Evolutionary conservation across 2,329 filamentous ascomycete species (phyloP).

Genomic region (Pezicula carpinea): DNA sequence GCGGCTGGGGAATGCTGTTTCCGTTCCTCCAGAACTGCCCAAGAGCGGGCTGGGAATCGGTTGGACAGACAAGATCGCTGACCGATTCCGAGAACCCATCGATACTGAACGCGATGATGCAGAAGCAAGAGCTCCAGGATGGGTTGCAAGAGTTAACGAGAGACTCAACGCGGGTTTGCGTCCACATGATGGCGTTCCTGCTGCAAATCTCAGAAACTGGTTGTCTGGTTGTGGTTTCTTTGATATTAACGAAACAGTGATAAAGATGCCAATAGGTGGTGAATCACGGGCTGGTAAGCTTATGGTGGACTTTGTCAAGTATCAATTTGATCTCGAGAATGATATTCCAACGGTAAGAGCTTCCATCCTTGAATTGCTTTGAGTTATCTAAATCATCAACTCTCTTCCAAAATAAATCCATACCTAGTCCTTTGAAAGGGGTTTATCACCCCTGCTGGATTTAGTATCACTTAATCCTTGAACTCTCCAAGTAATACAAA

Average conservation of each 20-base stretch:
- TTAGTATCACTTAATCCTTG: too few relatives aligned
- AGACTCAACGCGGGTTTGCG: constrained; percentile 20
- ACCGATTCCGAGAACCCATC: constrained; percentile 19
- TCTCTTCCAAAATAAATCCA: too few relatives aligned
- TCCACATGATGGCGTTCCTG: constrained; percentile 23
- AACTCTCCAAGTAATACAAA: too few relatives aligned
- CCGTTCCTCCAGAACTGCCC: constrained; percentile 3
- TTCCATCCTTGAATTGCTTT: neutral
- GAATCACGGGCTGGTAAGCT: constrained; percentile 14
- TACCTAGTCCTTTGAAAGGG: too few relatives aligned
- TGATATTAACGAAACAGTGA: constrained; percentile 24
- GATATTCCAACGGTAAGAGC: constrained; percentile 17
- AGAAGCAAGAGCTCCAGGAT: constrained; percentile 20
- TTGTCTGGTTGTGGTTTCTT: constrained; percentile 26
- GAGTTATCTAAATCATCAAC: too few relatives aligned
- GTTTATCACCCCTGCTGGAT: too few relatives aligned
- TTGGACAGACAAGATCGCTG: constrained; percentile 23
- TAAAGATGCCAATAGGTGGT: constrained; percentile 23
- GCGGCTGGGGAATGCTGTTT: constrained; percentile 3
- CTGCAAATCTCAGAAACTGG: constrained; percentile 24
- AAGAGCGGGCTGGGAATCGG: constrained; percentile 16
- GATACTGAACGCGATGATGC: constrained; percentile 18
- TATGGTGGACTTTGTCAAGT: constrained; percentile 17
- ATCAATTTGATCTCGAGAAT: constrained; percentile 18
- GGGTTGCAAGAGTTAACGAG: constrained; percentile 22